Evolutionary conservation across 2,329 filamentous ascomycete species (phyloP), one percentile per base, ranked within the genome.

Genomic region (Penicillium olsonii): DNA sequence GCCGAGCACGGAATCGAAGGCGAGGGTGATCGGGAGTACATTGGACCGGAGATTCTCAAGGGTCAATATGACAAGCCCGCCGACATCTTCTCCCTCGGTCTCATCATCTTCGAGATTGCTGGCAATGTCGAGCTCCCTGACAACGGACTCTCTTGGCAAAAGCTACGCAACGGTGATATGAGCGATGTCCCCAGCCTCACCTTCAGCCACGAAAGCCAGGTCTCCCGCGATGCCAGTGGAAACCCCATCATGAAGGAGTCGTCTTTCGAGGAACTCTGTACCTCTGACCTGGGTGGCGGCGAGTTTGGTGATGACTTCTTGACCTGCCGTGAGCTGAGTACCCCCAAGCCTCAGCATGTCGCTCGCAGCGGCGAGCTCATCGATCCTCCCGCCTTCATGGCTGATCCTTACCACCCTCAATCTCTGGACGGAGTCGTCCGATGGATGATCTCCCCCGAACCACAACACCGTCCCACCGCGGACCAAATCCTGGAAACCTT

Each of bases 11-110:
- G 85, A 47, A 87, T 94, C 53, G 91, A 96, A 59, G 87, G 89
- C 35, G 94, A 99, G 74, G 94, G 94, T 26, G 94, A 99, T 68
- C 88, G 94, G 42, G 90, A 96, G 68, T 99, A 99, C 68, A 92
- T 99, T 67, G 92, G 89, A 1, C 92, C 92, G 0, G 94, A 99
- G 71, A 90, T 96, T 54, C 83, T 99, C 17, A 84, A 84, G 65
- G 92, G 92, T 35, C 83, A 85, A 55, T 94, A 88, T 60, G 91
- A 95, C 73, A 94, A 92, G 69, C 88, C 92, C 31, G 88, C 91
- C 29, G 94, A 99, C 70, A 83, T 99, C 42, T 99, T 96, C 70
- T 90, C 94, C 10, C 83, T 99, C 24, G 94, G 94, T 43, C 83
- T 97, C 62, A 95, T 97, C 70, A 88, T 96, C 68, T 84, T 96